Percentiles rank a stretch among this genome's conserved stretches.
These are phyloP conservation scores for Dactylellina cionopaga DNA, from an alignment of 2,329 filamentous ascomycete genomes.

Conservation along the genomic window DNA sequence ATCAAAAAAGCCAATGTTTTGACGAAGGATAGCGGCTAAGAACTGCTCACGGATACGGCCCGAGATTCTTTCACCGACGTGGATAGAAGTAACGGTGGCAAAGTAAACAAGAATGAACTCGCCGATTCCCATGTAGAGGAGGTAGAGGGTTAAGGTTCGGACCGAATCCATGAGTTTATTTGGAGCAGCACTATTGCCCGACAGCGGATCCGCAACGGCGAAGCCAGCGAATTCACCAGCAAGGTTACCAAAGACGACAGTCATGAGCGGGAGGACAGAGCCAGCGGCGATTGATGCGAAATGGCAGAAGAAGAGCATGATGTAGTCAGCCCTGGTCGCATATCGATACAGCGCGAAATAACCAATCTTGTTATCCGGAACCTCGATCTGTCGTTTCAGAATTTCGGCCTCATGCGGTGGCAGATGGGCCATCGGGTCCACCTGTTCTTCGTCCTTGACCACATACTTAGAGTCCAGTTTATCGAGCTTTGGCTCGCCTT, in stretches of 20 bases:
- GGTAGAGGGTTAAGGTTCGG: slow-evolving; percentile 71
- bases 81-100: slow-evolving; percentile 88
- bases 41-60: slow-evolving; percentile 84
- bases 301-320: slow-evolving; percentile 71
- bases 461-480: slow-evolving; percentile 55
- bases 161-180: slow-evolving; percentile 37
- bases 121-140: slow-evolving; percentile 83
- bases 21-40: slow-evolving; percentile 81
- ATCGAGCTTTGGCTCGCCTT: slow-evolving; percentile 32
- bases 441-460: slow-evolving; percentile 60
- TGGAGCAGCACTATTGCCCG: slow-evolving; percentile 17
- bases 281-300: slow-evolving; percentile 77
- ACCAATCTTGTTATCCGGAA: slow-evolving; percentile 72
- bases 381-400: slow-evolving; percentile 74
- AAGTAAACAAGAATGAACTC: slow-evolving; percentile 83
- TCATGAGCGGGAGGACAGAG: slow-evolving; percentile 81
- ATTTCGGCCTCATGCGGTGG: slow-evolving; percentile 73
- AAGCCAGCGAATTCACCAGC: slow-evolving; percentile 76
- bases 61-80: slow-evolving; percentile 80
- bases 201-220: not conserved
- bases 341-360: slow-evolving; percentile 75
- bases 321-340: slow-evolving; percentile 71
- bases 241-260: slow-evolving; percentile 80
- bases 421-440: slow-evolving; percentile 71
- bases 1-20: slow-evolving; percentile 94